Evolutionary conservation across 2,329 filamentous ascomycete species (phyloP), one percentile per base, ranked within the genome.

Genomic region (Stemphylium beticola): DNA sequence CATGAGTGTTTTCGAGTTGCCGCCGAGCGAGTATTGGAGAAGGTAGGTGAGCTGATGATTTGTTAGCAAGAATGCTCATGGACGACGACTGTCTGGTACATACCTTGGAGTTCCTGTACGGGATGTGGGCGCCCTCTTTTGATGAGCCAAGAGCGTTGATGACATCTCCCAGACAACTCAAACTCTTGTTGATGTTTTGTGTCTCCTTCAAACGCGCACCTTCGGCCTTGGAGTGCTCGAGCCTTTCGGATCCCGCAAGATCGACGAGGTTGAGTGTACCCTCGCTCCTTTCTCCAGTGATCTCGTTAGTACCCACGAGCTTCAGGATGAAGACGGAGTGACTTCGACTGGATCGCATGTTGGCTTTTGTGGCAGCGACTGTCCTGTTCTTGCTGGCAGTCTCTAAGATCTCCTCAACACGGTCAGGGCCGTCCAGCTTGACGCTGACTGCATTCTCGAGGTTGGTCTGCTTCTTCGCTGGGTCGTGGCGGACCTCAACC

Each of bases 1-100:
- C 95, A 99, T 99, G 67, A 99, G 87, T 0, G 95, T 99, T 79
- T 97, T 96, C 65, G 90, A 95, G 75, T 96, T 97, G 14, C 95
- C 95, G 4, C 95, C 93, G 7, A 99, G 81, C 3, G 92, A 96
- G 72, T 95, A 96, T 84, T 98, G 92, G 33, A 99, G 83, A 41
- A 99, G 83, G 71, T 97, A 96, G 8, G 95, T 99, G 62, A 99
- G 83, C 84, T 89, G 44, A 10, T 3, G 9, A 38, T 4, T 12
- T 32, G 32, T 68, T 66, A 66, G 58, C 50, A 33, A 24, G 5
- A 7, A 24, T 9, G 24, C 2, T 3, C 2, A 31, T 9, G 1
- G 14, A 4, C 7, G 34, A 15, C 8, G n/a, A 22, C n/a, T 2
- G 4, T 33, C n/a, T 18, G 20, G 39, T 79, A 66, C 79, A 65